Evolutionary conservation across 2,329 filamentous ascomycete genomes (phyloP).

Genomic region (Monosporascus cannonballus): DNA sequence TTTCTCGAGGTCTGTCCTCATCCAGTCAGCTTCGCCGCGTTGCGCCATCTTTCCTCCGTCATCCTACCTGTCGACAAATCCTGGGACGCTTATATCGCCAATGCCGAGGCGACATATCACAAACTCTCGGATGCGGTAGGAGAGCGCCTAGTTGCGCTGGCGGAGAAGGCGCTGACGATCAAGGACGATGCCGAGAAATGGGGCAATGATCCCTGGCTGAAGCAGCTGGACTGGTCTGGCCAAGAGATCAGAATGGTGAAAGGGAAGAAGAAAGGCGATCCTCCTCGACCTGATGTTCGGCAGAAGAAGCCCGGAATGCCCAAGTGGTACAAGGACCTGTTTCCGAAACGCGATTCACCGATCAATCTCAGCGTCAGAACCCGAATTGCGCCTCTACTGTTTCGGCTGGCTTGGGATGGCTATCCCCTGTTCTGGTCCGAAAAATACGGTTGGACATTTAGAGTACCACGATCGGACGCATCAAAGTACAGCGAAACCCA

Average conservation of each 20-base stretch:
- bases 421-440: slow-evolving; percentile 91
- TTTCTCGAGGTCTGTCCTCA: slow-evolving; percentile 90
- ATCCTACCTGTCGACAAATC: slow-evolving; percentile 84
- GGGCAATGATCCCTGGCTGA: slow-evolving; percentile 79
- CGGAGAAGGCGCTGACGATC: slow-evolving; percentile 69
- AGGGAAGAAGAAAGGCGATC: slow-evolving; percentile 79
- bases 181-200: slow-evolving; percentile 66
- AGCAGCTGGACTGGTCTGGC: slow-evolving; percentile 90
- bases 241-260: slow-evolving; percentile 90
- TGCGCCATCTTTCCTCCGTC: slow-evolving; percentile 87
- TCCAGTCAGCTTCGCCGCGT: slow-evolving; percentile 91
- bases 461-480: slow-evolving; percentile 58
- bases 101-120: slow-evolving; percentile 79
- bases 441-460: slow-evolving; percentile 88
- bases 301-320: slow-evolving; percentile 96
- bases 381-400: slow-evolving; percentile 75
- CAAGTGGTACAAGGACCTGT: slow-evolving; percentile 92
- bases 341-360: slow-evolving; percentile 57
- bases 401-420: slow-evolving; percentile 83
- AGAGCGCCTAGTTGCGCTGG: slow-evolving; percentile 64
- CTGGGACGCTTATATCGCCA: slow-evolving; percentile 80
- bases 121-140: slow-evolving; percentile 71
- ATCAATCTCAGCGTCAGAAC: slow-evolving; percentile 82
- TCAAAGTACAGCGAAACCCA: slow-evolving; percentile 64
- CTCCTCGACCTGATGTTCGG: slow-evolving; percentile 66